Evolutionary conservation across 176 grass and related monocot genomes (phyloP).

Genomic region (Musa beccarii): DNA sequence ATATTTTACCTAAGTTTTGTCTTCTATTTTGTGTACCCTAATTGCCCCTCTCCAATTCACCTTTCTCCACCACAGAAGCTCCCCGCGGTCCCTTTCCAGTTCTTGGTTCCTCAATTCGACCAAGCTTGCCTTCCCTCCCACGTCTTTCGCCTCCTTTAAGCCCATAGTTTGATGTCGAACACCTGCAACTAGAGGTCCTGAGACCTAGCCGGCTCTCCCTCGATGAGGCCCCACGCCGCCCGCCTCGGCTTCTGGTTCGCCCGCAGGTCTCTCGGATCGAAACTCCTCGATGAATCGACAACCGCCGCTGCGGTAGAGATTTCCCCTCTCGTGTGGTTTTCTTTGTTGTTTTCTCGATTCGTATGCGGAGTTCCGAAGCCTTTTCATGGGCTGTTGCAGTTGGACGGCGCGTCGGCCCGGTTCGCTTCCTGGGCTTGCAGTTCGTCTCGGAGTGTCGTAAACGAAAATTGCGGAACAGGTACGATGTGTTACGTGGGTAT

Average conservation of each 20-base stretch:
- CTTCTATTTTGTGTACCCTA: not conserved
- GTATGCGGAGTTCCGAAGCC: not conserved
- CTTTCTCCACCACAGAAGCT: not conserved
- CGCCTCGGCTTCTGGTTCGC: not conserved
- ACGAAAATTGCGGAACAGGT: not conserved
- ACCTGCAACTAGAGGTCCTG: not conserved
- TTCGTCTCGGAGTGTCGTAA: not conserved
- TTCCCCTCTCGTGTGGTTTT: not conserved
- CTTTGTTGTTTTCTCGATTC: not conserved
- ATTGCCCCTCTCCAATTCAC: not conserved
- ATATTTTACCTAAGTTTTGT: not conserved
- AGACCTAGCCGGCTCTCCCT: not conserved
- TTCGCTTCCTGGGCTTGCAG: not conserved
- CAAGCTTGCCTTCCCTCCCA: not conserved
- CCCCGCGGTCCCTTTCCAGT: not conserved
- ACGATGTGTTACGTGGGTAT: not conserved
- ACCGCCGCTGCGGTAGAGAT: not conserved
- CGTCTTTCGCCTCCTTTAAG: not conserved
- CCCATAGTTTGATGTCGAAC: not conserved
- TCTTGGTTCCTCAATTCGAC: not conserved
- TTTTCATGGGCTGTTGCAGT: not conserved
- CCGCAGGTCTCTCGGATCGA: conserved; percentile 5
- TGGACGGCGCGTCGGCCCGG: not conserved
- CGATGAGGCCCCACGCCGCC: not conserved
- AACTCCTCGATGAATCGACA: not conserved